These are phyloP conservation scores for Angomonas deanei DNA, from an alignment of 208 protist species.

Conservation along the genomic window DNA sequence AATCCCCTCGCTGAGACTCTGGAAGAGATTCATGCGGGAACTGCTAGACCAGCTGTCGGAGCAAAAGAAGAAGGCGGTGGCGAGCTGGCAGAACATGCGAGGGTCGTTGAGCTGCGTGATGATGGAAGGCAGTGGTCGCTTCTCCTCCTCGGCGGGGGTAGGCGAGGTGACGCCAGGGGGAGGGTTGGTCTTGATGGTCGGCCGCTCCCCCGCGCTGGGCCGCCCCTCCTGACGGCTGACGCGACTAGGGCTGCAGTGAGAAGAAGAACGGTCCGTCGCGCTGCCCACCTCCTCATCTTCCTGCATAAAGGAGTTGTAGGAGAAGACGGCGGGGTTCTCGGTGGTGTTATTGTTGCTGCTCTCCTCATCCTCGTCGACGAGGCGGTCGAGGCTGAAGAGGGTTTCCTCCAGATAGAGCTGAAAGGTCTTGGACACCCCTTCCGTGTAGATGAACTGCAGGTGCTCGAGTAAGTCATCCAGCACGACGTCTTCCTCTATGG, in stretches of 20 bases:
- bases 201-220: neutral
- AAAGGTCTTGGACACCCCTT: slow-evolving; percentile 54
- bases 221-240: neutral
- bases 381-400: slow-evolving; percentile 3
- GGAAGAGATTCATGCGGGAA: slow-evolving; percentile 12
- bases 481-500: slow-evolving; percentile 13
- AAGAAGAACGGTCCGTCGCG: neutral
- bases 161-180: too few relatives aligned
- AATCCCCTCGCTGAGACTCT: neutral
- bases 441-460: slow-evolving; percentile 45
- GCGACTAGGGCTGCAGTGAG: neutral
- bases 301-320: neutral
- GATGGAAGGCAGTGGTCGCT: neutral
- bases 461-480: slow-evolving; percentile 59
- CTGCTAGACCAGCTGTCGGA: slow-evolving; percentile 30
- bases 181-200: too few relatives aligned
- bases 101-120: neutral
- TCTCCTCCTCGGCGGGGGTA: neutral
- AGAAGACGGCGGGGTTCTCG: neutral
- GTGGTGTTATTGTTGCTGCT: neutral
- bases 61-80: slow-evolving; percentile 67
- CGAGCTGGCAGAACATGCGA: slow-evolving; percentile 39
- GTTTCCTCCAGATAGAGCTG: slow-evolving; percentile 41
- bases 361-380: neutral
- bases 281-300: neutral